Evolutionary conservation across 2,329 filamentous ascomycete genomes (phyloP).

Genomic region (Trichophaea hybrida): DNA sequence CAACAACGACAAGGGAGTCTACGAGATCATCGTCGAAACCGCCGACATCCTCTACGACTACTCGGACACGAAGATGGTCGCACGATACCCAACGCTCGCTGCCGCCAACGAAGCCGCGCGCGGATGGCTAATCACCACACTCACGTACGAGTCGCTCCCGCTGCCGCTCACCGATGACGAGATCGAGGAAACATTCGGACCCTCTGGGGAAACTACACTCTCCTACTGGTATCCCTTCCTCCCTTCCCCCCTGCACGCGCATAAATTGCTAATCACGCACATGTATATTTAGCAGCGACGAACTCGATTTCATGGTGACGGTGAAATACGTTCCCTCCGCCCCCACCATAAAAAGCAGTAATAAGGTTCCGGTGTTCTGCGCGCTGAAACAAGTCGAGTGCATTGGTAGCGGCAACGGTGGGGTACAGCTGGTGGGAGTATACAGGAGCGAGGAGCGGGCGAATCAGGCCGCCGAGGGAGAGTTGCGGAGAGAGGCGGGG

Average conservation of each 20-base stretch:
- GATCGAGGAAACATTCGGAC: neutral
- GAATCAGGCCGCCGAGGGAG: slow-evolving; percentile 15
- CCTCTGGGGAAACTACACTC: neutral
- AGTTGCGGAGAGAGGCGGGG: slow-evolving; percentile 15
- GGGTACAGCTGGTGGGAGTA: slow-evolving; percentile 4
- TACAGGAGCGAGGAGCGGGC: slow-evolving; percentile 16
- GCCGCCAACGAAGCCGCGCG: slow-evolving; percentile 18
- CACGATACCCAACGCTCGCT: slow-evolving; percentile 12
- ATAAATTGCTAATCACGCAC: neutral
- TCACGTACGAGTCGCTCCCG: neutral
- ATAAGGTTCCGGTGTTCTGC: neutral
- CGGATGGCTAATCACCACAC: slow-evolving; percentile 12
- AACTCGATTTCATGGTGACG: neutral
- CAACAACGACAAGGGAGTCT: slow-evolving; percentile 2
- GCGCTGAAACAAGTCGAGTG: neutral
- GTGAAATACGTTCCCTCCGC: neutral
- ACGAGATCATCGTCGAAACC: slow-evolving; percentile 19
- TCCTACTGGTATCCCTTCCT: neutral
- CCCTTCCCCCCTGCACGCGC: neutral
- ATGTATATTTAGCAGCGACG: neutral
- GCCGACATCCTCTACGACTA: slow-evolving; percentile 19
- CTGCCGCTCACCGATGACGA: neutral
- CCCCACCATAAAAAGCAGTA: neutral
- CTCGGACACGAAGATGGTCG: slow-evolving; percentile 12
- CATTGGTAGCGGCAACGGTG: too few relatives aligned